phyloP scores from a whole-genome alignment of 805 yeast genomes.

The Wickerhamomyces hampshirensis region DNA sequence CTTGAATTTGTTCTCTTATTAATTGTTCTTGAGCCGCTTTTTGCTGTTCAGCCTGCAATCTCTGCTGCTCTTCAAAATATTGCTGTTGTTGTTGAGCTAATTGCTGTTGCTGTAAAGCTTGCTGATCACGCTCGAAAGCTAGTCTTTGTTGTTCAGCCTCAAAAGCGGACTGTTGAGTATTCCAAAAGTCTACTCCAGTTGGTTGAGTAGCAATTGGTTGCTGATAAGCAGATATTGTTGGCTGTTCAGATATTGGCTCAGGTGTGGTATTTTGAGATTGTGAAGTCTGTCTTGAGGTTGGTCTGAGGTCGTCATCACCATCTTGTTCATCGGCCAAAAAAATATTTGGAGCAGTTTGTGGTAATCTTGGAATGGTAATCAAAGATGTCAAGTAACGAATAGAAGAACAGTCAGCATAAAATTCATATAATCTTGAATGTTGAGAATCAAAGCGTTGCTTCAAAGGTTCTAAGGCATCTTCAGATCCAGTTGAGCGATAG shows the following conservation, averaged over 20 bases:
- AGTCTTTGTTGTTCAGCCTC: constrained; percentile 57
- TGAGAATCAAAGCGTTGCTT: constrained; percentile 58
- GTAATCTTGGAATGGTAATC: constrained; percentile 64
- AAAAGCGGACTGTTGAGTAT: constrained; percentile 45
- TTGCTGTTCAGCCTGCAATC: constrained; percentile 63
- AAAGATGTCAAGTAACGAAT: constrained; percentile 76
- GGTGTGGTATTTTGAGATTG: constrained; percentile 17
- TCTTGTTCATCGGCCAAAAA: constrained; percentile 24
- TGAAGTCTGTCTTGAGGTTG: constrained; percentile 18
- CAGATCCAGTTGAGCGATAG: constrained; percentile 66
- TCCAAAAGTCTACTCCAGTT: constrained; percentile 45
- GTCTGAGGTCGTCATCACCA: constrained; percentile 14
- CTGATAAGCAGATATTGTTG: constrained; percentile 33
- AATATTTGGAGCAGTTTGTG: constrained; percentile 33
- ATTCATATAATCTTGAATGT: constrained; percentile 64
- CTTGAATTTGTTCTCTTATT: constrained; percentile 60
- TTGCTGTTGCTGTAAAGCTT: constrained; percentile 61
- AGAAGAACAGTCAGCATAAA: constrained; percentile 86
- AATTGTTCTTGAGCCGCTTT: constrained; percentile 66
- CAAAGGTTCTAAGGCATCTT: constrained; percentile 73
- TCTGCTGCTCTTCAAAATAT: constrained; percentile 69
- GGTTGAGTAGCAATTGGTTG: constrained; percentile 46
- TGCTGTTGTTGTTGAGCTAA: constrained; percentile 64
- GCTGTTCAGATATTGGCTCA: constrained; percentile 43
- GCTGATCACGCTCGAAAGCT: constrained; percentile 59